Conservation (phyloP, 1,284 basidiomycete species). For the Ustilago hordei region DNA sequence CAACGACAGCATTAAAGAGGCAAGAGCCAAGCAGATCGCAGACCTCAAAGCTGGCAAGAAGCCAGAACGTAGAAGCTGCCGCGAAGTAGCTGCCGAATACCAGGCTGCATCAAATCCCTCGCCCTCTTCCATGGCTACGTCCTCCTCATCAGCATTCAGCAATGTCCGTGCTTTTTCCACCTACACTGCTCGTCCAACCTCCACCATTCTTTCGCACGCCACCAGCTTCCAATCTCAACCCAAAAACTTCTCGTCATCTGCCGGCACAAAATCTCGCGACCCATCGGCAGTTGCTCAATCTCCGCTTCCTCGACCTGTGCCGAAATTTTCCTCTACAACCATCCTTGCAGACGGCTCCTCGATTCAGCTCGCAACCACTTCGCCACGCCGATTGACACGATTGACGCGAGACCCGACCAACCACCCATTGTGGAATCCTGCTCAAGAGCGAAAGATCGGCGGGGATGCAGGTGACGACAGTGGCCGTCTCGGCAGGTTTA, state of each 20-base stretch:
- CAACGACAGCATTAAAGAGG: constrained; percentile 65
- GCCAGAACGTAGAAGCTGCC: constrained; percentile 49
- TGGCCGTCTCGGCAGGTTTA: constrained; percentile 66
- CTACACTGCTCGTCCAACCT: constrained; percentile 15
- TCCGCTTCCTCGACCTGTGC: constrained; percentile 61
- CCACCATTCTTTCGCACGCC: constrained; percentile 23
- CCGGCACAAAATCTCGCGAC: constrained; percentile 23
- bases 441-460: constrained; percentile 52
- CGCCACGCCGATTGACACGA: constrained; percentile 55
- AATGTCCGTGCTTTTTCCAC: constrained; percentile 43
- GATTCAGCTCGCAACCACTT: constrained; percentile 65
- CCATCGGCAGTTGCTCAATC: constrained; percentile 29
- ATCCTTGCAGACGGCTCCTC: constrained; percentile 68
- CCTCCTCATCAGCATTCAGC: constrained; percentile 36
- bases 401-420: constrained; percentile 66
- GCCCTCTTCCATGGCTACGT: constrained; percentile 35
- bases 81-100: constrained; percentile 45
- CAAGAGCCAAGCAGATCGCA: constrained; percentile 54
- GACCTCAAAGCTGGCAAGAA: constrained; percentile 58
- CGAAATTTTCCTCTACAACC: constrained; percentile 59
- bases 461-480: constrained; percentile 63
- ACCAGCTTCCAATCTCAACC: constrained; percentile 26
- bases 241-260: constrained; percentile 31
- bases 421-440: constrained; percentile 68
- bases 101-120: constrained; percentile 25